phyloP scores from a whole-genome alignment of 2,329 filamentous ascomycete genomes.

The Venturia asperata region DNA sequence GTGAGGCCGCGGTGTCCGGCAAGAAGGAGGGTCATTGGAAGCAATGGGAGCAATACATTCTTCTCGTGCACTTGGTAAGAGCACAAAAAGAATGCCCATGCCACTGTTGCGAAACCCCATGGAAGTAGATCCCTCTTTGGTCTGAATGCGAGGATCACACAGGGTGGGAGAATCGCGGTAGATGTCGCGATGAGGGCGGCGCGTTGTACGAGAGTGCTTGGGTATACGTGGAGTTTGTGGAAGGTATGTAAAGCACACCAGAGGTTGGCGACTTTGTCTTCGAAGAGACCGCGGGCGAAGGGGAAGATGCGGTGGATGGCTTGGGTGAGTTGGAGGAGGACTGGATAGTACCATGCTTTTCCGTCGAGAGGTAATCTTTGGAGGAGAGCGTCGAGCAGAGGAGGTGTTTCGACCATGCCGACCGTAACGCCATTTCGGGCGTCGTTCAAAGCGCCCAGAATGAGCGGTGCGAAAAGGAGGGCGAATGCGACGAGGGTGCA shows the following conservation, averaged over 20 bases:
- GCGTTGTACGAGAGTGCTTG: conserved; percentile 63
- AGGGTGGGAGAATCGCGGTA: conserved; percentile 69
- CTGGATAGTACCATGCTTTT: conserved; percentile 63
- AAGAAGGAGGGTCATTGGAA: conserved; percentile 87
- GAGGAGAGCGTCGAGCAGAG: conserved; percentile 55
- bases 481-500: conserved; percentile 68
- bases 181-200: conserved; percentile 70
- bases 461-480: conserved; percentile 66
- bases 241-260: conserved; percentile 92
- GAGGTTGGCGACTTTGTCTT: conserved; percentile 97
- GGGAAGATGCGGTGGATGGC: conserved; percentile 90
- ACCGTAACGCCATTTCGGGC: conserved; percentile 52
- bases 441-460: conserved; percentile 65
- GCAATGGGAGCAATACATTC: conserved; percentile 81
- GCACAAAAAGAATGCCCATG: conserved; percentile 97
- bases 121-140: conserved; percentile 73
- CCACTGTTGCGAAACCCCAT: conserved; percentile 70
- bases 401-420: conserved; percentile 51
- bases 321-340: conserved; percentile 72
- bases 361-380: conserved; percentile 47
- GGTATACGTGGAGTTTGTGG: conserved; percentile 75
- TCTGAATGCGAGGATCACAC: conserved; percentile 67
- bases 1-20: conserved; percentile 70
- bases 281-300: conserved; percentile 90
- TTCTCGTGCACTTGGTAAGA: conserved; percentile 99